Conservation (phyloP, 305 asterid genomes). For the Fraxinus latifolia region DNA sequence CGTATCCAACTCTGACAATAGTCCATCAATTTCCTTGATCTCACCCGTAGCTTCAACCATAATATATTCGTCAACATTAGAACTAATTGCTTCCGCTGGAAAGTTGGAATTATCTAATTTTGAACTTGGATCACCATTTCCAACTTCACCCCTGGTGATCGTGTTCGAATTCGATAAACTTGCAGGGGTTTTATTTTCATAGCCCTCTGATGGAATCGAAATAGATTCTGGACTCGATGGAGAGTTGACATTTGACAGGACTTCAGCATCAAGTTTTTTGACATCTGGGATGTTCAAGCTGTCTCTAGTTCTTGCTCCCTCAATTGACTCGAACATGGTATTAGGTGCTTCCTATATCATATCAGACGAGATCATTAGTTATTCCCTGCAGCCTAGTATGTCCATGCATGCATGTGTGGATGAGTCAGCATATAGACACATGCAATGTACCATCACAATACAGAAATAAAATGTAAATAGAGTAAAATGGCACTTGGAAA, state of each 20-base stretch:
- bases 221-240: background rate
- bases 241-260: conserved; percentile 23
- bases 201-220: conserved; percentile 37
- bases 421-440: background rate
- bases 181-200: conserved; percentile 26
- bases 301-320: conserved; percentile 29
- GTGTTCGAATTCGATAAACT: conserved; percentile 18
- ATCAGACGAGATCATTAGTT: conserved; percentile 21
- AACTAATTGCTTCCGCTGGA: conserved; percentile 34
- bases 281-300: conserved; percentile 31
- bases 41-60: conserved; percentile 53
- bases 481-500: background rate
- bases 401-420: background rate
- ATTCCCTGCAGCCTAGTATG: background rate
- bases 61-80: conserved; percentile 40
- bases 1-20: conserved; percentile 68
- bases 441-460: background rate
- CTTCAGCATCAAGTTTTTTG: conserved; percentile 38
- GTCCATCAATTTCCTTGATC: conserved; percentile 60
- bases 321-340: conserved; percentile 30
- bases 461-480: background rate
- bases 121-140: background rate
- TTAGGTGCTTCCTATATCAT: conserved; percentile 53
- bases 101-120: background rate
- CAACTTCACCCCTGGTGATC: conserved; percentile 14